Evolutionary conservation across 306 rosid genomes (phyloP).

Genomic region (Fragaria ananassa): DNA sequence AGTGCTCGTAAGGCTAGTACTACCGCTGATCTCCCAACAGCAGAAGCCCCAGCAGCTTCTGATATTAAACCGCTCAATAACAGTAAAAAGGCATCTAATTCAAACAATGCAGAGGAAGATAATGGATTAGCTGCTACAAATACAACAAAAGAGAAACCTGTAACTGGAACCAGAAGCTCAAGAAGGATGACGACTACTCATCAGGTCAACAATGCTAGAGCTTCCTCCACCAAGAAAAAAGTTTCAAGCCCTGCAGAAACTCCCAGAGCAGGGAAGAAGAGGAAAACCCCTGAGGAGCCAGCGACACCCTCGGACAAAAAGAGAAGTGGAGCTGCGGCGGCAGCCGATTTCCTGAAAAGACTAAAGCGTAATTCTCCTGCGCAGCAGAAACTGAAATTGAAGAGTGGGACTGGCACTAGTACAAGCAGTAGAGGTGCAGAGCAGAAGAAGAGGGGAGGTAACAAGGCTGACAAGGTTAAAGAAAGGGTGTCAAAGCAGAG

Average conservation of each 20-base stretch:
- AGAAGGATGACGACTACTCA: constrained; percentile 39
- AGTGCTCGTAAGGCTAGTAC: constrained; percentile 8
- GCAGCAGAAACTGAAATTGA: constrained; percentile 33
- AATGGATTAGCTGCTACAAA: constrained; percentile 21
- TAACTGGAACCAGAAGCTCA: constrained; percentile 66
- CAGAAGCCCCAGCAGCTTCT: constrained; percentile 15
- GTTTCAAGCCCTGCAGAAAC: constrained; percentile 28
- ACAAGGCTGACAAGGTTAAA: constrained; percentile 28
- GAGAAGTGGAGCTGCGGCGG: constrained; percentile 68
- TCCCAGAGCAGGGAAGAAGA: constrained; percentile 41
- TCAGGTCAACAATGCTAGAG: constrained; percentile 27
- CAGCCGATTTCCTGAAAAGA: constrained; percentile 77
- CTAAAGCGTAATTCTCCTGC: constrained; percentile 55
- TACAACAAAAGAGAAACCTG: constrained; percentile 55
- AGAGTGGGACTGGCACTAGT: constrained; percentile 6
- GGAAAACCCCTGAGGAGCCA: constrained; percentile 34
- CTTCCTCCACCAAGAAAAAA: constrained; percentile 39
- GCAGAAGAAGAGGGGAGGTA: constrained; percentile 43
- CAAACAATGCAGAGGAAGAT: constrained; percentile 43
- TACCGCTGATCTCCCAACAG: constrained; percentile 6
- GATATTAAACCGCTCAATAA: constrained; percentile 43
- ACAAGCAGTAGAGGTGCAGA: constrained; percentile 31
- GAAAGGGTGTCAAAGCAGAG: constrained; percentile 44
- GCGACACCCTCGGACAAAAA: constrained; percentile 45
- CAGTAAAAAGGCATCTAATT: constrained; percentile 18